Evolutionary conservation across 1,284 basidiomycete genomes (phyloP).

Genomic region (Pseudozyma pruni): DNA sequence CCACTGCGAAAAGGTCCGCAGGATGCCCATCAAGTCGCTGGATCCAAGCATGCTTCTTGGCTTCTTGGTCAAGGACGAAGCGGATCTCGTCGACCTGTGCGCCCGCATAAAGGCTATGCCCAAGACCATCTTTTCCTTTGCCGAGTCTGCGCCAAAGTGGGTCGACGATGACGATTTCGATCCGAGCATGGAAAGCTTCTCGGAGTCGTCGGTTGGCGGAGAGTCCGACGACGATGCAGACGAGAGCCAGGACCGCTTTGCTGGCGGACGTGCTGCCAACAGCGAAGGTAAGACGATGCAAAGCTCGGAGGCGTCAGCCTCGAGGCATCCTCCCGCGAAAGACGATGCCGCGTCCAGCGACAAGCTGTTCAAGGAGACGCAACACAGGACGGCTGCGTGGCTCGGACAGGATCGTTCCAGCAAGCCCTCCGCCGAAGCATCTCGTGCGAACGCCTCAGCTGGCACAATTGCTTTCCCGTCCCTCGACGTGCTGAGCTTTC

Average conservation of each 20-base stretch:
- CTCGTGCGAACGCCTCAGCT: slow-evolving; percentile 3
- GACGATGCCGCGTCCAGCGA: slow-evolving; percentile 1
- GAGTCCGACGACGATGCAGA: slow-evolving; percentile 24
- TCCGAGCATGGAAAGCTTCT: slow-evolving; percentile 72
- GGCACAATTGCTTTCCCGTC: slow-evolving; percentile 38
- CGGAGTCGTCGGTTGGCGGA: slow-evolving; percentile 44
- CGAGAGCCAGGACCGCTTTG: neutral
- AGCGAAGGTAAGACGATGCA: neutral
- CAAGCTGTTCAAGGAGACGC: slow-evolving; percentile 20
- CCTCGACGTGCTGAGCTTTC: slow-evolving; percentile 28
- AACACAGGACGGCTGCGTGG: slow-evolving; percentile 38
- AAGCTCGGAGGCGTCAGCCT: neutral
- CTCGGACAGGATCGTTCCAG: slow-evolving; percentile 31
- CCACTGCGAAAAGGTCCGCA: slow-evolving; percentile 90
- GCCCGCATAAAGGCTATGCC: slow-evolving; percentile 70
- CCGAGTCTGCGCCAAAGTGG: slow-evolving; percentile 84
- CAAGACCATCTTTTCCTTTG: slow-evolving; percentile 67
- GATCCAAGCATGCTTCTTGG: slow-evolving; percentile 98
- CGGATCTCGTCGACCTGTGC: slow-evolving; percentile 85
- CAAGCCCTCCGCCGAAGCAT: too few relatives aligned
- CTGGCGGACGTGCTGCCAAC: neutral
- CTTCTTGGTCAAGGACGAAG: slow-evolving; percentile 83
- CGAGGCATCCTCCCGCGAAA: neutral
- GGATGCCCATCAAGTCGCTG: slow-evolving; percentile 88
- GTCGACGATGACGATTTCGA: slow-evolving; percentile 81